Evolutionary conservation across 1,139 yeast species (phyloP).

Genomic region (Blastobotrys capitulatus): DNA sequence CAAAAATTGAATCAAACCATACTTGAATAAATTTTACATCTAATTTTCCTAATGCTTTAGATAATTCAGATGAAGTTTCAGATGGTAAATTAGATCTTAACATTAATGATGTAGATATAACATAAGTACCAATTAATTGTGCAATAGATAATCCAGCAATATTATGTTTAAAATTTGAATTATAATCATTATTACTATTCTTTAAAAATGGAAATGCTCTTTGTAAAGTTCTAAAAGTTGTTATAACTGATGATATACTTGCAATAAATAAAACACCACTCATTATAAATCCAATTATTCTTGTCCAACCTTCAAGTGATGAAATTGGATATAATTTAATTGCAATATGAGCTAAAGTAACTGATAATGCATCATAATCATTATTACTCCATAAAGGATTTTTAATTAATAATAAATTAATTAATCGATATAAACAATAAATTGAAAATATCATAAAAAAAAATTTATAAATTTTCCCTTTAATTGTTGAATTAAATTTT

Average conservation of each 20-base stretch:
- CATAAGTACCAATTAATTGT: constrained; percentile 71
- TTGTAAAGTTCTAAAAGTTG: constrained; percentile 29
- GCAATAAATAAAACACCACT: constrained; percentile 64
- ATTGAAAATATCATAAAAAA: constrained; percentile 42
- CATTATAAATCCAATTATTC: constrained; percentile 57
- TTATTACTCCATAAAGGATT: constrained; percentile 24
- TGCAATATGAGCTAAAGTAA: constrained; percentile 49
- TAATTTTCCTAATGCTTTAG: constrained; percentile 43
- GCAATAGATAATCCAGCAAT: constrained; percentile 47
- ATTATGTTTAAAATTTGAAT: not conserved
- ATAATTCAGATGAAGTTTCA: constrained; percentile 49
- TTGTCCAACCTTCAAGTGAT: constrained; percentile 50
- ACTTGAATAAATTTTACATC: constrained; percentile 62
- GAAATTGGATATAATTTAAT: constrained; percentile 19
- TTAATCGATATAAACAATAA: constrained; percentile 61
- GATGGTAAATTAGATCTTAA: constrained; percentile 69
- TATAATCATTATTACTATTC: not conserved
- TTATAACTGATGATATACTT: constrained; percentile 41
- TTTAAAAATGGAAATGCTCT: constrained; percentile 28
- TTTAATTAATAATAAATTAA: constrained; percentile 38
- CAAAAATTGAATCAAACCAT: constrained; percentile 77
- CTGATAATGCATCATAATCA: constrained; percentile 39
- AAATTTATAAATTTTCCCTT: constrained; percentile 28
- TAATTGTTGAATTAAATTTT: constrained; percentile 26
- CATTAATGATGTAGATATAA: constrained; percentile 72